Evolutionary conservation across 768 basidiomycete species (phyloP).

Genomic region (Coprinopsis sp.): DNA sequence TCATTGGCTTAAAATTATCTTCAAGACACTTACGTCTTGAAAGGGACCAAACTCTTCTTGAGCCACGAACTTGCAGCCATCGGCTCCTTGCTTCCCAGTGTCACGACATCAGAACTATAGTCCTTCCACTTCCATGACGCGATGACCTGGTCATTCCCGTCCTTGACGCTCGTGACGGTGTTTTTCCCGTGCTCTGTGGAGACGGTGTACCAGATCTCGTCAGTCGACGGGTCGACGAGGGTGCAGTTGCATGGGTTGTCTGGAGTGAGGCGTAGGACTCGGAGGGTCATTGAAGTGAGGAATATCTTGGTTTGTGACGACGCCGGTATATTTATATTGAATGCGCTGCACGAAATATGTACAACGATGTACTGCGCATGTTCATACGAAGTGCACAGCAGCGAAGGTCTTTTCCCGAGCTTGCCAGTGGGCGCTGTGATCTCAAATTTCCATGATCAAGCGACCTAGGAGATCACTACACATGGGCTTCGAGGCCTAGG

Average conservation of each 20-base stretch:
- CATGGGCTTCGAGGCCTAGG: too few species aligned
- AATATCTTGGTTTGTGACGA: too few species aligned
- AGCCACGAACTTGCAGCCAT: conserved; percentile 35
- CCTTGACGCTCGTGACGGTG: conserved; percentile 26
- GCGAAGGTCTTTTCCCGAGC: too few species aligned
- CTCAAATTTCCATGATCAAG: too few species aligned
- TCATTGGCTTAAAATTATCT: too few species aligned
- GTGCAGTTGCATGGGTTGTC: conserved; percentile 41
- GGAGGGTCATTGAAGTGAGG: neutral
- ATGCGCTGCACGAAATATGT: too few species aligned
- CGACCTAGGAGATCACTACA: too few species aligned
- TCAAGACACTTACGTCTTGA: conserved; percentile 32
- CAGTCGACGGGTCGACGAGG: conserved; percentile 26
- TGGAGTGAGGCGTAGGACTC: conserved; percentile 29
- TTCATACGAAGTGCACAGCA: too few species aligned
- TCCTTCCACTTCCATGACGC: conserved; percentile 38
- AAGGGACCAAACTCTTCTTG: conserved; percentile 34
- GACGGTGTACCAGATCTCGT: conserved; percentile 33
- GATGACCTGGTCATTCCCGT: conserved; percentile 27
- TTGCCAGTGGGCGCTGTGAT: too few species aligned
- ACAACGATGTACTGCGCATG: too few species aligned
- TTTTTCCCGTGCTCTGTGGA: conserved; percentile 28
- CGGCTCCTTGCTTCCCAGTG: conserved; percentile 27
- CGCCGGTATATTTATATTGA: too few species aligned
- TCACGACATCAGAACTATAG: conserved; percentile 33